Evolutionary conservation across 495 filamentous ascomycete species (phyloP), one percentile per base, ranked within the genome.

Genomic region (Massariosphaeria phaeospora): DNA sequence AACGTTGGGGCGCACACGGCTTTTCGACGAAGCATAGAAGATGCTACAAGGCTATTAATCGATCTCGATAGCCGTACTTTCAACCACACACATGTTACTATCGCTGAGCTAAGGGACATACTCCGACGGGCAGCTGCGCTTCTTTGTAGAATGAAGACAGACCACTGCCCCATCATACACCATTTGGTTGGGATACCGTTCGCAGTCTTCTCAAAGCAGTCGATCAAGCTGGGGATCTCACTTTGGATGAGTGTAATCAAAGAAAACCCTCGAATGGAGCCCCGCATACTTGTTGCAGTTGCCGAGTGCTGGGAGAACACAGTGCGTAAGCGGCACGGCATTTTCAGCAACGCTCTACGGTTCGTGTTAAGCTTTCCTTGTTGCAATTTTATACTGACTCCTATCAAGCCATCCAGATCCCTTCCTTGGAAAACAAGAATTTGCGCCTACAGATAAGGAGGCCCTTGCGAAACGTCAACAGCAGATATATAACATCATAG

Each of bases 161-260:
- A 90, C 57, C 82, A 86, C 59, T 82, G 85, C 53, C 78, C 84
- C 3, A 81, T 96, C 56, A 78, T 88, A 13, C 84, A 89, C 59
- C 85, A 91, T 64, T 75, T 99, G 24, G 93, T 99, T 48, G 78
- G 79, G 40, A 88, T 97, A 56, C 94, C 94, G 1, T 99, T 97
- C 72, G 76, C 78, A 25, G 79, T 93, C 20, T 97, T 99, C 67
- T 91, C 85, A 3, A 95, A 94, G 69, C 88, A 95, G 66, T 87
- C 88, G 13, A 93, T 99, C 66, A 94, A 95, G 62, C 81, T 96
- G 8, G 94, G 94, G 15, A 84, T 97, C 26, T 95, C 91, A 15
- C 77, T 97, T 8, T 99, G 94, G 94, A 79, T 95, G 36, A 89
- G 91, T 24, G 85, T 96, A 6, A 96, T 97, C 60, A 91, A 97